Evolutionary conservation across 257 asterid species (phyloP), one percentile per base, ranked within the genome.

Genomic region (Nicotiana attenuata): DNA sequence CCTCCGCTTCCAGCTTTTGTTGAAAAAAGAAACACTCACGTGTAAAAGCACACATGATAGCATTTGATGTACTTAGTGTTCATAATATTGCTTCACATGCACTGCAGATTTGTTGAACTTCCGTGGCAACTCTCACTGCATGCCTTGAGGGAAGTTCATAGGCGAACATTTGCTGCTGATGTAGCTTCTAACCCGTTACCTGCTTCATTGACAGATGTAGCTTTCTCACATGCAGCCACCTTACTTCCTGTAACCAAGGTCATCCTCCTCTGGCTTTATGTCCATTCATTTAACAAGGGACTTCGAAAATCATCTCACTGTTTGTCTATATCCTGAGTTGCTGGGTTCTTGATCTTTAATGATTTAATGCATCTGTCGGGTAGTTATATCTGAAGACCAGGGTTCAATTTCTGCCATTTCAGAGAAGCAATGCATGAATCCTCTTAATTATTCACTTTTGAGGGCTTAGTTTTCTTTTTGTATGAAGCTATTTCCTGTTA

Each of bases 211-310:
- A 96, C 99, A 56, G 99, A 96, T 91, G 99, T 96, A 84, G 98
- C 99, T 83, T 96, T 96, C 86, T 96, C 99, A 9, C 99, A 96
- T 87, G 99, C 99, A 11, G 99, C 98, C 86, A 90, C 99, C 26
- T 88, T 96, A 80, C 93, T 96, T 83, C 98, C 99, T 77, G 95
- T 96, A 80, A 96, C 99, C 50, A 94, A 94, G 97, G 99, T 96
- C 65, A 73, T 15, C 26, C 4, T n/a, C 65, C 76, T 59, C 76
- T 20, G 47, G 4, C 71, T 52, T 76, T 85, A 77, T 84, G 76
- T 63, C 10, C 78, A 45, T 13, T 67, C 16, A 26, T 83, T 76
- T 82, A 65, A 64, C 31, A 69, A 81, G 26, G 69, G 68, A 63
- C 77, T 83, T 57, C 31, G 20, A 26, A 71, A 45, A 50, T 75